phyloP scores from a whole-genome alignment of 2,329 filamentous ascomycete genomes.

The Colletotrichum orchidophilum region DNA sequence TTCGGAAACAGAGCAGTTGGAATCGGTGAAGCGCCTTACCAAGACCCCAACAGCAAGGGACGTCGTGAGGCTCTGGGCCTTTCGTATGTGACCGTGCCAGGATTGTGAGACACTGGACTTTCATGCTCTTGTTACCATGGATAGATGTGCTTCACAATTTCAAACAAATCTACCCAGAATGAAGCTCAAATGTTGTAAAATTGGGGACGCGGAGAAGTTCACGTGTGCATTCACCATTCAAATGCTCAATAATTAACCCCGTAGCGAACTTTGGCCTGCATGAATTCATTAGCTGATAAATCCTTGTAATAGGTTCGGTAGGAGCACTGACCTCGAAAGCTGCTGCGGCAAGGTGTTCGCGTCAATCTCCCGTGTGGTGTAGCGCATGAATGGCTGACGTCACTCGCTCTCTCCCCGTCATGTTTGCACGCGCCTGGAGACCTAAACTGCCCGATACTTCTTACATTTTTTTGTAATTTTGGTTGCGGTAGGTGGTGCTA shows the following conservation, averaged over 20 bases:
- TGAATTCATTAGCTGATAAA: background rate
- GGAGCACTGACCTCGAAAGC: background rate
- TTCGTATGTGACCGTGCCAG: background rate
- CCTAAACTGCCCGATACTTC: background rate
- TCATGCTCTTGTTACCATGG: too few species aligned
- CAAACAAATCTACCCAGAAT: too few species aligned
- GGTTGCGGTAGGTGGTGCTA: background rate
- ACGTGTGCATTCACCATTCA: too few species aligned
- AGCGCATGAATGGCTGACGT: background rate
- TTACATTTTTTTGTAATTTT: background rate
- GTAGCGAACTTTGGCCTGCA: background rate
- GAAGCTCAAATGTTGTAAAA: too few species aligned
- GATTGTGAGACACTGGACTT: background rate
- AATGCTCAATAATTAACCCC: too few species aligned
- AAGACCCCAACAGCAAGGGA: slow-evolving; percentile 60
- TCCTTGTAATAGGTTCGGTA: background rate
- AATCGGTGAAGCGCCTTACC: slow-evolving; percentile 63
- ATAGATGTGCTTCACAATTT: too few species aligned
- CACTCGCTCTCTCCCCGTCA: background rate
- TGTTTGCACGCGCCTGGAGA: background rate
- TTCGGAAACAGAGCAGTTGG: slow-evolving; percentile 63
- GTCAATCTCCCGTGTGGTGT: background rate
- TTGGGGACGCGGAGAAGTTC: too few species aligned
- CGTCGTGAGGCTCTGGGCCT: slow-evolving; percentile 18
- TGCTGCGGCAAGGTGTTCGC: background rate